A percentile compares a stretch with the other conserved stretches of the same genome.
Conservation (phyloP, 176 grass and related monocot species). For the Saccharum officinarum region DNA sequence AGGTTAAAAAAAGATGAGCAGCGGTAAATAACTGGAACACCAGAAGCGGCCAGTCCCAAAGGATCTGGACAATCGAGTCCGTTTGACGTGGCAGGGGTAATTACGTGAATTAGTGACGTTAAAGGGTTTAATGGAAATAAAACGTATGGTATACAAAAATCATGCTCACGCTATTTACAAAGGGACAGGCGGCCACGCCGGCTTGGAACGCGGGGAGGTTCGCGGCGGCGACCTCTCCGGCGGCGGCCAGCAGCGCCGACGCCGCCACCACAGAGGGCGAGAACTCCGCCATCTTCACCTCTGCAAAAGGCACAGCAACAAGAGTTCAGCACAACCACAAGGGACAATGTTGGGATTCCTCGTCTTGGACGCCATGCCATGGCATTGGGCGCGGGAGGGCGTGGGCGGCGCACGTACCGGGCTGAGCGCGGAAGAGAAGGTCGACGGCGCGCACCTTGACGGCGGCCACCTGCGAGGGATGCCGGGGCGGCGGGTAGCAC, state of each 20-base stretch:
- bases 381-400: conserved; percentile 13
- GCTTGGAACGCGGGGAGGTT: conserved; percentile 62
- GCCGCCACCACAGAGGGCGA: conserved; percentile 67
- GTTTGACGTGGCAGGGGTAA: conserved; percentile 17
- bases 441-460: conserved; percentile 78
- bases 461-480: conserved; percentile 43
- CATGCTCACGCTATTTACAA: conserved; percentile 90
- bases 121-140: conserved; percentile 1
- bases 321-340: neutral
- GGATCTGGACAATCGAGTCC: neutral
- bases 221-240: conserved; percentile 62
- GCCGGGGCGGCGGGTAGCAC: conserved; percentile 52
- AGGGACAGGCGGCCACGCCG: conserved; percentile 57
- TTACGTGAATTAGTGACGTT: conserved; percentile 10
- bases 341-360: neutral
- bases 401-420: conserved; percentile 45
- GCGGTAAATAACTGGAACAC: neutral
- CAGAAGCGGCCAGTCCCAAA: conserved; percentile 16
- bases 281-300: conserved; percentile 84
- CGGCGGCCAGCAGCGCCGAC: conserved; percentile 61
- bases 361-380: neutral
- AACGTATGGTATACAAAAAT: neutral
- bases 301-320: conserved; percentile 25
- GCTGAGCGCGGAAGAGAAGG: conserved; percentile 57
- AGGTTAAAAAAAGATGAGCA: conserved; percentile 6